Conservation (phyloP, 805 yeast genomes). For the Saturnispora sanitii region DNA sequence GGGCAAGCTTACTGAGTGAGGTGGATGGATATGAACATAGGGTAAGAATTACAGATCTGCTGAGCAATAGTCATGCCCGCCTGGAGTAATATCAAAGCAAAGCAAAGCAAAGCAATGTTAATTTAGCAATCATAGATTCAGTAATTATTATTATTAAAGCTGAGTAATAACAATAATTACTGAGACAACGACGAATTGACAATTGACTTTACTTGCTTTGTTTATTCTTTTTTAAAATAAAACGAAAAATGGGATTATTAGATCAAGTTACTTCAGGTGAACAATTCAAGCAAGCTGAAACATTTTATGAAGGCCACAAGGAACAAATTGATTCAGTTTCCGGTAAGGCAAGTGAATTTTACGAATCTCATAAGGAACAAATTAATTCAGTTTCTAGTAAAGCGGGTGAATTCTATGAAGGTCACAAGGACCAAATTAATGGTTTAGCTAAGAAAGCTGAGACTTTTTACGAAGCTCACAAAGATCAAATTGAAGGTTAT, state of each 20-base stretch:
- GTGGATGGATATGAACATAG: no score
- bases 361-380: not conserved
- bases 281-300: not conserved
- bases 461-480: conserved; percentile 2
- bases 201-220: not conserved
- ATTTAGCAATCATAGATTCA: no score
- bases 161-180: no score
- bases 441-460: not conserved
- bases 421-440: conserved; percentile 1
- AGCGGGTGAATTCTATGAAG: not conserved
- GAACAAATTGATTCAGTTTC: not conserved
- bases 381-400: not conserved
- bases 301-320: not conserved
- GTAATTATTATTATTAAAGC: no score
- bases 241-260: conserved; percentile 4
- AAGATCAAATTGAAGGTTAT: conserved; percentile 3
- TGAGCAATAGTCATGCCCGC: no score
- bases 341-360: not conserved
- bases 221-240: not conserved
- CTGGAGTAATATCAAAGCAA: no score
- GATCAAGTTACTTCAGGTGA: not conserved
- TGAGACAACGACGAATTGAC: no score
- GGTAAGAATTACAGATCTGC: no score
- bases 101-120: no score
- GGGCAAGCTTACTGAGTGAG: no score